A percentile compares a stretch with the other conserved stretches of the same genome.
These are phyloP conservation scores for Aristolochia californica DNA, from an alignment of 164 flowering plant genomes.

Conservation along the genomic window DNA sequence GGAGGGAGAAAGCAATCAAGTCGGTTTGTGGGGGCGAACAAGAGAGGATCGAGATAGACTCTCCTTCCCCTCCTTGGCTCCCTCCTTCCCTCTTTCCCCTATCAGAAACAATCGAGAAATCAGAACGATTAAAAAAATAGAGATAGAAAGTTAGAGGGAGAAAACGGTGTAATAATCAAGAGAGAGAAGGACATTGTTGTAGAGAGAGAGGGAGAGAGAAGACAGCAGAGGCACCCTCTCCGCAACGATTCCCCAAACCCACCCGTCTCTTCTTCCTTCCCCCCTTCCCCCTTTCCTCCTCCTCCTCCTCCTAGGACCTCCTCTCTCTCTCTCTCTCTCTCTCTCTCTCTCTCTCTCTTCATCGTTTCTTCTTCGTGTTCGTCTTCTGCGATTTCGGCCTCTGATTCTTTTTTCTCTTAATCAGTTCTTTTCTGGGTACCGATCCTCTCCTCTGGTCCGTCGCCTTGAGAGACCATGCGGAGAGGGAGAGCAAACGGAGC, in stretches of 20 bases:
- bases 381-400: not conserved
- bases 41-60: slow-evolving; percentile 6
- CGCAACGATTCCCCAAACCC: too few species aligned
- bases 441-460: not conserved
- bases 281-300: too few species aligned
- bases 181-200: too few species aligned
- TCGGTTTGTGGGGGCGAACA: slow-evolving; percentile 14
- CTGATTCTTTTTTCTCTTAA: slow-evolving; percentile 4
- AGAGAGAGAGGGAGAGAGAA: not conserved
- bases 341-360: too few species aligned
- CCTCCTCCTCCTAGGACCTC: too few species aligned
- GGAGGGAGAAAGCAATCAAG: slow-evolving; percentile 3
- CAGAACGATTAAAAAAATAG: too few species aligned
- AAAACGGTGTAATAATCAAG: not conserved
- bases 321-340: too few species aligned
- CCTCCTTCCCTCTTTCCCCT: not conserved
- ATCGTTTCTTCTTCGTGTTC: too few species aligned
- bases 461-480: slow-evolving; percentile 27
- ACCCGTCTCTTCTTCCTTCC: too few species aligned
- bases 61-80: not conserved
- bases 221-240: too few species aligned
- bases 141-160: not conserved
- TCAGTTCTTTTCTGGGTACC: not conserved
- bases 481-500: slow-evolving; percentile 32
- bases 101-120: not conserved